Conservation (phyloP, 2,329 filamentous ascomycete species). For the Aspergillus piperis region DNA sequence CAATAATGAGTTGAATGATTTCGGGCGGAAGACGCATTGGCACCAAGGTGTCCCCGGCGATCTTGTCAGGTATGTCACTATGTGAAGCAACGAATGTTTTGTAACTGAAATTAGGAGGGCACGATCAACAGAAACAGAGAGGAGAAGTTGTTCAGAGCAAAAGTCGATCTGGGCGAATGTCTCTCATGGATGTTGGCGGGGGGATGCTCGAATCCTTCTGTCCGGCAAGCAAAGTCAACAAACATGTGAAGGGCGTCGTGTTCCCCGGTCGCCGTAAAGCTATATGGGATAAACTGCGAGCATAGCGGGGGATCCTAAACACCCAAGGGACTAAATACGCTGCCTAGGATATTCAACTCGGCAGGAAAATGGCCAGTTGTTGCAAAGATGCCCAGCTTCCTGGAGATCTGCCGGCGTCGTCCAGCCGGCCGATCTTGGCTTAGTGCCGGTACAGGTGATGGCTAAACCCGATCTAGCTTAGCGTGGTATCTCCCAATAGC, state of each 20-base stretch:
- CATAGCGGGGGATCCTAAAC: background rate
- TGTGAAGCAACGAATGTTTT: background rate
- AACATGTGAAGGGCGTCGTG: background rate
- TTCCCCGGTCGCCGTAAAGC: background rate
- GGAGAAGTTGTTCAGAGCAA: too few relatives aligned
- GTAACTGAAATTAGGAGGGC: background rate
- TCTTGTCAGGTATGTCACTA: background rate
- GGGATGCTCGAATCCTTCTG: background rate
- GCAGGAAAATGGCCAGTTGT: background rate
- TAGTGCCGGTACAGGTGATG: background rate
- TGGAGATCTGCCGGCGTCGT: background rate
- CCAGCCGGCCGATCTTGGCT: background rate
- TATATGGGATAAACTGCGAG: background rate
- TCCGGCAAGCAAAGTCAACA: background rate
- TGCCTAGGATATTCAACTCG: background rate
- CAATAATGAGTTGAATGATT: slow-evolving; percentile 18
- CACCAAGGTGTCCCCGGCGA: background rate
- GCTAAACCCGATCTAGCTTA: slow-evolving; percentile 1
- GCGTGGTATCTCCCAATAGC: background rate
- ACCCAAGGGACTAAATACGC: background rate
- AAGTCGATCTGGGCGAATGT: background rate
- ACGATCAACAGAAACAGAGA: background rate
- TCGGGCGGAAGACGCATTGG: slow-evolving; percentile 9
- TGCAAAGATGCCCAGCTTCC: background rate
- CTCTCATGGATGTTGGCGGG: background rate